Evolutionary conservation across 78 protist genomes (phyloP).

Genomic region (Creolimax fragrantissima): DNA sequence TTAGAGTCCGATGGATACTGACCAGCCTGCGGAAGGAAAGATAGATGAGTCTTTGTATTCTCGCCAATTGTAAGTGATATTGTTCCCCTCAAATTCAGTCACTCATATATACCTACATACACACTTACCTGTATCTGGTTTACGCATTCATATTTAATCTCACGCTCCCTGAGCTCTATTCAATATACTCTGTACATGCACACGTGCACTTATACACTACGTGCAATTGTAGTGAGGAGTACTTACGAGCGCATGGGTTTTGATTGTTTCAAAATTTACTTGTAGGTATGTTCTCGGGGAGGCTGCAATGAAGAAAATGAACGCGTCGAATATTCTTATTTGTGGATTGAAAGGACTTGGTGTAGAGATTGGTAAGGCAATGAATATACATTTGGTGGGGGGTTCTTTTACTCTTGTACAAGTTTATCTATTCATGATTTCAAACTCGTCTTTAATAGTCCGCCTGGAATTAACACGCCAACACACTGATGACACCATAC

Average conservation of each 20-base stretch:
- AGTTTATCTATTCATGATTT: not conserved
- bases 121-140: not conserved
- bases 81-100: no score
- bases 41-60: conserved; percentile 36
- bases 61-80: conserved; percentile 14
- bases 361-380: conserved; percentile 73
- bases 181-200: not conserved
- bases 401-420: not conserved
- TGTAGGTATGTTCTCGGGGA: conserved; percentile 57
- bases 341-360: conserved; percentile 91
- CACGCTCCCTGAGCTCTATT: not conserved
- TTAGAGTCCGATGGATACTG: not conserved
- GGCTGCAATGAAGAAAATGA: conserved; percentile 73
- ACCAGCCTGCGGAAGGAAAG: not conserved
- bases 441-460: no score
- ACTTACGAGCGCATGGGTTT: not conserved
- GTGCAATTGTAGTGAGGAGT: not conserved
- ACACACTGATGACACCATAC: no score
- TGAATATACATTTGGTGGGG: not conserved
- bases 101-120: not conserved
- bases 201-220: not conserved
- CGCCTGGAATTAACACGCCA: no score
- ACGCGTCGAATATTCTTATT: conserved; percentile 64
- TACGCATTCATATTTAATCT: not conserved
- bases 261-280: not conserved